A percentile compares a stretch with the other conserved stretches of the same genome.
Evolutionary conservation across 2,329 filamentous ascomycete species (phyloP).

Genomic region (Drechslerella coelobrocha): DNA sequence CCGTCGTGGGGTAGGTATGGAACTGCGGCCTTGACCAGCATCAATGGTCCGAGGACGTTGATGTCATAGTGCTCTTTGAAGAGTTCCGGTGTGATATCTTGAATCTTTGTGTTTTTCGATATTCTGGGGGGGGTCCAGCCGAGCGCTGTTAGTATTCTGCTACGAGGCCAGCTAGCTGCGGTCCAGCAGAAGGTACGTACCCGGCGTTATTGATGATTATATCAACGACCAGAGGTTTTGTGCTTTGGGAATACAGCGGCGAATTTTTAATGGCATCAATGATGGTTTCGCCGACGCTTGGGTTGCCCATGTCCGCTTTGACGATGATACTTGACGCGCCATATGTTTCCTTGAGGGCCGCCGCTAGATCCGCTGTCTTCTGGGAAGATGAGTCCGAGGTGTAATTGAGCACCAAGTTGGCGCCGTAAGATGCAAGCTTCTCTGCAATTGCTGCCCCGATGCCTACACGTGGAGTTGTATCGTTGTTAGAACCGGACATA

Average conservation of each 20-base stretch:
- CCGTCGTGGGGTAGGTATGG: conserved; percentile 74
- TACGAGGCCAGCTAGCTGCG: neutral
- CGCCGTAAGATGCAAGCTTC: conserved; percentile 76
- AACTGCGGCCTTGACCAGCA: conserved; percentile 75
- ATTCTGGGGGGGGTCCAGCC: conserved; percentile 55
- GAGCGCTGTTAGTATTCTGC: neutral
- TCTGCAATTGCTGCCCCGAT: conserved; percentile 74
- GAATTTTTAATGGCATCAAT: conserved; percentile 61
- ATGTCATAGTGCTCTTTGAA: conserved; percentile 77
- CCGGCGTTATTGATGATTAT: conserved; percentile 90
- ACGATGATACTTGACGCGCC: conserved; percentile 68
- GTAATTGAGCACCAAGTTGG: conserved; percentile 74
- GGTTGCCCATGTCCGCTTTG: conserved; percentile 72
- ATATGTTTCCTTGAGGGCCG: conserved; percentile 66
- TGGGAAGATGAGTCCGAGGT: conserved; percentile 68
- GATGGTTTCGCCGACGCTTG: conserved; percentile 23
- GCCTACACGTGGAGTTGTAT: conserved; percentile 61
- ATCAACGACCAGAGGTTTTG: conserved; percentile 69
- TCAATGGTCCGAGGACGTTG: conserved; percentile 81
- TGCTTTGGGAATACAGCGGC: conserved; percentile 59
- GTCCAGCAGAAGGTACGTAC: neutral
- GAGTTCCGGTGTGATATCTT: conserved; percentile 69
- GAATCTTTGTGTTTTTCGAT: conserved; percentile 69
- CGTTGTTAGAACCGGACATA: neutral
- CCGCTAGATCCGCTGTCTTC: conserved; percentile 64